Base-by-base conservation (phyloP, 1,284 basidiomycete species). In the Athelia psychrophila region DNA sequence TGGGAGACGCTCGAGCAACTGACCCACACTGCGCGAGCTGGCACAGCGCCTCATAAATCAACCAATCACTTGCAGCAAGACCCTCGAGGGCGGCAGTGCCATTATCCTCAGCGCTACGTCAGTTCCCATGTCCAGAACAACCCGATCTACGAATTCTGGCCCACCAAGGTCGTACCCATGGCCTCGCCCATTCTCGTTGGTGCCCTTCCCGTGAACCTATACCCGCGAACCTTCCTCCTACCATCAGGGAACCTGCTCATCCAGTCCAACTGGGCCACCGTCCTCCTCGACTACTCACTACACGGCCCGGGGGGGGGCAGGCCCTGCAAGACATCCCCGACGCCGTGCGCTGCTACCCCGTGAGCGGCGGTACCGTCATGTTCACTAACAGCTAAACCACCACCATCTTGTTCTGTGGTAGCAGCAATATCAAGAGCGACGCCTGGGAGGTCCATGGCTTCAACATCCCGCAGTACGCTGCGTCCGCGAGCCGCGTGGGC, bases 391-490 rank as follows among this genome's bases (percentile, higher is more conserved):
- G 92, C 67, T 96, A 84, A 75, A 90, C 86, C 2, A 88, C 91
- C 0, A 92, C 91, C 1, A 69, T 97, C 54, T 68, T 95, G 56
- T 95, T 95, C 74, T 96, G 93, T 59, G 93, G 93, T 55, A 93
- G 93, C 5, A 84, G 84, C 13, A 80, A 89, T 66, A 75, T 91
- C 46, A 74, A 79, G 47, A 66, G 78, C 5, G 71, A 81, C 49
- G 76, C 80, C 73, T 84, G 54, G n/a, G 72, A 81, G 80, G 66
- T 61, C 5, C 70, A 72, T n/a, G 69, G 70, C 53, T 80, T 77
- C 76, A 64, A 78, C 60, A 77, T 84, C 48, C 71, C 75, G 9
- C 61, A 67, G 46, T 65, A 64, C 53, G 70, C 76, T 10, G 79
- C 84, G 1, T 83, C 81, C 8, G 61, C 66, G 18, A 83, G 82